Evolutionary conservation across 2,329 filamentous ascomycete genomes (phyloP).

Genomic region (Pseudocercospora fuligena): DNA sequence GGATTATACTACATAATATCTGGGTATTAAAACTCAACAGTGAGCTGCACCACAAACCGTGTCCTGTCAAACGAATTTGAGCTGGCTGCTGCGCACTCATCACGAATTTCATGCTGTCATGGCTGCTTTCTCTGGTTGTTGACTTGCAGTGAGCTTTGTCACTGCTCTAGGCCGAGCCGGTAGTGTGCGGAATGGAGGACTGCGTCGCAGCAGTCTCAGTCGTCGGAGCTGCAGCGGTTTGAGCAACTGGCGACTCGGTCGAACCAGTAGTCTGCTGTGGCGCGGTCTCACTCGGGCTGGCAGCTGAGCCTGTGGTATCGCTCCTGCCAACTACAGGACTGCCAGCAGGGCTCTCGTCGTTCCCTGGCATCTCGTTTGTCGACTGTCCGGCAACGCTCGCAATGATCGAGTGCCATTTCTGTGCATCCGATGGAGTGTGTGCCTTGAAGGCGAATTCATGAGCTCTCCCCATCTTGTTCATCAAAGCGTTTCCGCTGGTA

Average conservation of each 20-base stretch:
- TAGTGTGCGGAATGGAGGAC: background rate
- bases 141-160: background rate
- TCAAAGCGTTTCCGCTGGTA: constrained; percentile 73
- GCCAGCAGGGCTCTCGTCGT: constrained; percentile 46
- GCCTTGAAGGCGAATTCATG: constrained; percentile 89
- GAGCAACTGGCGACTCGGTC: background rate
- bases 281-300: background rate
- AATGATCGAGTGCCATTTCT: constrained; percentile 84
- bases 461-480: constrained; percentile 77
- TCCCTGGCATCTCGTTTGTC: constrained; percentile 47
- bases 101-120: background rate
- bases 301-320: constrained; percentile 3
- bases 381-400: constrained; percentile 60
- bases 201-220: background rate
- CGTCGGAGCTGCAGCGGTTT: background rate
- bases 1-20: background rate
- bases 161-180: background rate
- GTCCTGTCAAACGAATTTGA: background rate
- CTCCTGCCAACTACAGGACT: constrained; percentile 25
- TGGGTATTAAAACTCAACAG: background rate
- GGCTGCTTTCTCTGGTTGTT: background rate
- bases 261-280: constrained; percentile 6
- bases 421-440: constrained; percentile 76
- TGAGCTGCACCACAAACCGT: background rate
- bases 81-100: background rate